phyloP scores from a whole-genome alignment of 768 basidiomycete species.

The Tulasnella sp. region DNA sequence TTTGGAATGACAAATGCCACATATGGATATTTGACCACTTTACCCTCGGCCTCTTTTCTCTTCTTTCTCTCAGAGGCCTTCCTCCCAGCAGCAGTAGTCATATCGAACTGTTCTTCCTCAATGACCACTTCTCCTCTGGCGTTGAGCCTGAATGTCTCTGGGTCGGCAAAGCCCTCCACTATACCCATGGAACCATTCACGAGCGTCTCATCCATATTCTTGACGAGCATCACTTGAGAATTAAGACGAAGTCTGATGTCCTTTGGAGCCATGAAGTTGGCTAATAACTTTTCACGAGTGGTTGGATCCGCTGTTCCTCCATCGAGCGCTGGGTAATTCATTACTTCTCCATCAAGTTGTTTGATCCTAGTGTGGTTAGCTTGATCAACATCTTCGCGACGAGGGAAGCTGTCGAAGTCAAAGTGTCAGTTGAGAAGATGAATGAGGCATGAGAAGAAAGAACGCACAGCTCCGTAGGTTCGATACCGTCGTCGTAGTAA shows the following conservation, averaged over 20 bases:
- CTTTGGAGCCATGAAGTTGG: constrained; percentile 82
- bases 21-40: constrained; percentile 26
- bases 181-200: constrained; percentile 94
- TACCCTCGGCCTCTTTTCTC: constrained; percentile 19
- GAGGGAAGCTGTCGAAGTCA: constrained; percentile 54
- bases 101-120: constrained; percentile 21
- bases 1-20: too few species aligned
- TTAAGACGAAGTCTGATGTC: constrained; percentile 56
- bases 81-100: constrained; percentile 15
- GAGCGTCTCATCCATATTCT: constrained; percentile 79
- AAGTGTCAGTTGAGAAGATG: neutral
- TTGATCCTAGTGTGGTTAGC: constrained; percentile 64
- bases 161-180: constrained; percentile 59
- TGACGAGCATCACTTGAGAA: constrained; percentile 87
- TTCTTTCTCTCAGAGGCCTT: constrained; percentile 16
- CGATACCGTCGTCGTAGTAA: constrained; percentile 64
- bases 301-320: constrained; percentile 40
- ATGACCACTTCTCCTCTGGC: constrained; percentile 27
- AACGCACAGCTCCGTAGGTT: constrained; percentile 78
- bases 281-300: constrained; percentile 63
- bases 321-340: constrained; percentile 49
- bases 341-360: constrained; percentile 42
- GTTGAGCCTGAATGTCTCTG: constrained; percentile 32
- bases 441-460: neutral
- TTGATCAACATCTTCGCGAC: constrained; percentile 79